Percentiles rank a stretch among this genome's conserved stretches.
Conservation (phyloP, 176 grass and related monocot species). For the Phoenix roebelenii region DNA sequence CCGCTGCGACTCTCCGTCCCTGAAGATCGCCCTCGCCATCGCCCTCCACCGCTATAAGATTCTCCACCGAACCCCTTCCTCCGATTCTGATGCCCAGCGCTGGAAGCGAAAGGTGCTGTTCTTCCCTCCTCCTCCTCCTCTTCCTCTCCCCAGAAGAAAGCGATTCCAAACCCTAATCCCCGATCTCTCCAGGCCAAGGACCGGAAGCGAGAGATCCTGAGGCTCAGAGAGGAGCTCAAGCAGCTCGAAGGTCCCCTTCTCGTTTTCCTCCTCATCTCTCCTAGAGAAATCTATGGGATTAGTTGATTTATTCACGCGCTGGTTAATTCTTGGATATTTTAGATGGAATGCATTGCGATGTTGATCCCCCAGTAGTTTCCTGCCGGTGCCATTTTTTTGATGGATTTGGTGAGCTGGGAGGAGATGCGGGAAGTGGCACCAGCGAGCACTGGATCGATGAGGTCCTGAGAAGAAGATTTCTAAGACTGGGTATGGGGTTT, state of each 20-base stretch:
- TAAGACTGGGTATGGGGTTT: slow-evolving; percentile 54
- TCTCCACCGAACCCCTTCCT: slow-evolving; percentile 12
- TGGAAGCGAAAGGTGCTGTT: slow-evolving; percentile 78
- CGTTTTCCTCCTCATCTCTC: background rate
- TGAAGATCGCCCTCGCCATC: slow-evolving; percentile 71
- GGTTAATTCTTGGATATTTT: background rate
- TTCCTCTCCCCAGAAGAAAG: background rate
- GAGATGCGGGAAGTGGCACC: slow-evolving; percentile 8
- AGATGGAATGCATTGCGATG: slow-evolving; percentile 44
- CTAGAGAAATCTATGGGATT: background rate
- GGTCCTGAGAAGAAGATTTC: slow-evolving; percentile 75
- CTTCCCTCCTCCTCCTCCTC: background rate
- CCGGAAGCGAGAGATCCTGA: slow-evolving; percentile 70
- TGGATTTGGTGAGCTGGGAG: slow-evolving; percentile 38
- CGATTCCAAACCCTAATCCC: slow-evolving; percentile 12
- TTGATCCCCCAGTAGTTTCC: slow-evolving; percentile 39
- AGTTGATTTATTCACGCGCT: too few species aligned
- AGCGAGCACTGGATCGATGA: slow-evolving; percentile 85
- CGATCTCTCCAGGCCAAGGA: slow-evolving; percentile 55
- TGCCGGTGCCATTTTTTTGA: slow-evolving; percentile 94
- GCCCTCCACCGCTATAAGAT: slow-evolving; percentile 57
- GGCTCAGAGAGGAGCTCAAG: slow-evolving; percentile 84
- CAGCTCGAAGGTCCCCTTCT: slow-evolving; percentile 35
- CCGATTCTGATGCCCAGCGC: slow-evolving; percentile 34
- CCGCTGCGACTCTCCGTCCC: slow-evolving; percentile 43